Conservation (phyloP, 225 moss, liverwort and hornwort species). For the Thuidium tamariscinum region DNA sequence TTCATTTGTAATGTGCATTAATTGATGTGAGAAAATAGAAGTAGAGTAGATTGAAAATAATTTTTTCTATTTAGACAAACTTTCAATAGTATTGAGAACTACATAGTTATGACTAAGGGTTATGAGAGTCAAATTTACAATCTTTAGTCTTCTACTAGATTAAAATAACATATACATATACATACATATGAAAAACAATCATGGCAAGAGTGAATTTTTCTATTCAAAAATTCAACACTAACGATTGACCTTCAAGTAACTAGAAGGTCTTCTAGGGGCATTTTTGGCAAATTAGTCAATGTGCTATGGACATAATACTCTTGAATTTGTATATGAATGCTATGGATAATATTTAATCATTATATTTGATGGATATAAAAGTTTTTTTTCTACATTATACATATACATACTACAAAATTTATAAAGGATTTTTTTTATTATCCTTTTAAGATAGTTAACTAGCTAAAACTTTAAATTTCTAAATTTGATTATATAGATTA, state of each 20-base stretch:
- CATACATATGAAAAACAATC: not conserved
- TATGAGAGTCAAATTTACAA: not conserved
- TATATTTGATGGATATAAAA: not conserved
- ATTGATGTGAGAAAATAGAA: not conserved
- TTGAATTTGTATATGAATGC: not conserved
- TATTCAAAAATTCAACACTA: too few relatives aligned
- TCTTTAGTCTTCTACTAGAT: rapidly evolving
- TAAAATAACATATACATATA: too few relatives aligned
- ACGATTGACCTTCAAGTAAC: not conserved
- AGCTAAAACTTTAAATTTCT: too few relatives aligned
- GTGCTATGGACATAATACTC: too few relatives aligned
- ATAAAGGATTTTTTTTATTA: not conserved
- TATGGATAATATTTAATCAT: not conserved
- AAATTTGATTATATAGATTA: too few relatives aligned
- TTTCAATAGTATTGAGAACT: not conserved
- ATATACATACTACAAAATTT: not conserved
- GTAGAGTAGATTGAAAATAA: not conserved
- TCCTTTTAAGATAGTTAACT: not conserved
- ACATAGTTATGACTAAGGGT: too few relatives aligned
- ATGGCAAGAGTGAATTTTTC: not conserved
- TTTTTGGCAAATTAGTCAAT: not conserved
- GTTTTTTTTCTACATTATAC: not conserved
- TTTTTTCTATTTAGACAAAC: not conserved
- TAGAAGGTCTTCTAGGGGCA: rapidly evolving
- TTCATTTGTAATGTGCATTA: not conserved